A percentile compares a stretch with the other conserved stretches of the same genome.
phyloP scores from a whole-genome alignment of 371 early-diverging fungal genomes.

The Haplosporangium sp. region DNA sequence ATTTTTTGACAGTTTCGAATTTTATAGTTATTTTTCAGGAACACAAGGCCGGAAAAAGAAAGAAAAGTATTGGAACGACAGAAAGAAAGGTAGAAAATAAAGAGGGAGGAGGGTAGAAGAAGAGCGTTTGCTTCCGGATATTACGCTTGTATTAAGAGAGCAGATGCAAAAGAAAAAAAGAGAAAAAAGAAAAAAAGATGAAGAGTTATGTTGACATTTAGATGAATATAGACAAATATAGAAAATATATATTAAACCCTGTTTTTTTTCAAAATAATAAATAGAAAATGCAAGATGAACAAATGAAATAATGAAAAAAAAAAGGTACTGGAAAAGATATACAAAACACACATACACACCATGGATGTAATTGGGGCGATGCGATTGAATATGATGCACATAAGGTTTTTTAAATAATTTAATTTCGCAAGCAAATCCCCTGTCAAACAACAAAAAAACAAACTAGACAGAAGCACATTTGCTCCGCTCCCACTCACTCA shows the following conservation, averaged over 20 bases:
- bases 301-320: no score
- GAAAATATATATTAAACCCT: no score
- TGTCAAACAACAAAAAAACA: neutral
- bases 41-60: neutral
- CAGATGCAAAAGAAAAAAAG: neutral
- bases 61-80: neutral
- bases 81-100: neutral
- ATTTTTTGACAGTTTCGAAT: neutral
- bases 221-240: no score
- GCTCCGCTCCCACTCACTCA: neutral
- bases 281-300: no score
- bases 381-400: neutral
- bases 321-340: neutral
- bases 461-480: neutral
- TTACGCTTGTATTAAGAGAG: neutral
- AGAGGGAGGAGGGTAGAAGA: neutral
- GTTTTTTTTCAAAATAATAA: no score
- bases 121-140: no score
- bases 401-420: neutral
- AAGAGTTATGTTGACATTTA: no score
- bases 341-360: neutral
- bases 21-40: neutral
- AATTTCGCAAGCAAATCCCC: neutral
- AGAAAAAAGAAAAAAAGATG: neutral
- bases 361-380: neutral